Evolutionary conservation across 148 eudicot genomes (phyloP).

Genomic region (Chenopodium berlandieri): DNA sequence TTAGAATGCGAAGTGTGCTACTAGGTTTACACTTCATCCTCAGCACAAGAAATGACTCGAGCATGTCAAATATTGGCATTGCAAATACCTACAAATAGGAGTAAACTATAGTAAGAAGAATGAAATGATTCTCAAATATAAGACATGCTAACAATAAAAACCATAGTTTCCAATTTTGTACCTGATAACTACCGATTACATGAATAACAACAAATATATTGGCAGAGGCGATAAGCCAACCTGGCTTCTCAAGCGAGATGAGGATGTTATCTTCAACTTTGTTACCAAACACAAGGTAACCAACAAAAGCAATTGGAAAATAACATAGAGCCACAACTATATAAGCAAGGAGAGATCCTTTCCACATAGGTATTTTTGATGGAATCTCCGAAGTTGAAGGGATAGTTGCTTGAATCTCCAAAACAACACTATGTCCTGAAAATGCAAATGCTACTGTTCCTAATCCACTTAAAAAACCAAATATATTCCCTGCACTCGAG

Average conservation of each 20-base stretch:
- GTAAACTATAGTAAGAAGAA: no score
- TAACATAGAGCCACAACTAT: slow-evolving; percentile 45
- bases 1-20: slow-evolving; percentile 28
- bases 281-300: slow-evolving; percentile 43
- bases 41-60: slow-evolving; percentile 39
- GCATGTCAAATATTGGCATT: slow-evolving; percentile 53
- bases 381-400: slow-evolving; percentile 50
- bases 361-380: slow-evolving; percentile 33
- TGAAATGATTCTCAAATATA: no score
- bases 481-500: slow-evolving; percentile 25
- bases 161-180: neutral
- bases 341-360: slow-evolving; percentile 45
- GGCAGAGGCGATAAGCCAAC: slow-evolving; percentile 43
- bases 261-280: slow-evolving; percentile 44
- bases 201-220: slow-evolving; percentile 48
- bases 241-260: slow-evolving; percentile 46
- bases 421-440: slow-evolving; percentile 57
- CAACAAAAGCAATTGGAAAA: slow-evolving; percentile 45
- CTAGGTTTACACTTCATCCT: slow-evolving; percentile 38
- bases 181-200: slow-evolving; percentile 63
- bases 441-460: slow-evolving; percentile 57
- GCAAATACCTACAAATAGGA: slow-evolving; percentile 36
- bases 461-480: slow-evolving; percentile 42
- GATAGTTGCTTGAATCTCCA: slow-evolving; percentile 52
- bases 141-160: no score